A percentile compares a stretch with the other conserved stretches of the same genome.
Evolutionary conservation across 768 basidiomycete genomes (phyloP).

Genomic region (Leccinellum rugosiceps): DNA sequence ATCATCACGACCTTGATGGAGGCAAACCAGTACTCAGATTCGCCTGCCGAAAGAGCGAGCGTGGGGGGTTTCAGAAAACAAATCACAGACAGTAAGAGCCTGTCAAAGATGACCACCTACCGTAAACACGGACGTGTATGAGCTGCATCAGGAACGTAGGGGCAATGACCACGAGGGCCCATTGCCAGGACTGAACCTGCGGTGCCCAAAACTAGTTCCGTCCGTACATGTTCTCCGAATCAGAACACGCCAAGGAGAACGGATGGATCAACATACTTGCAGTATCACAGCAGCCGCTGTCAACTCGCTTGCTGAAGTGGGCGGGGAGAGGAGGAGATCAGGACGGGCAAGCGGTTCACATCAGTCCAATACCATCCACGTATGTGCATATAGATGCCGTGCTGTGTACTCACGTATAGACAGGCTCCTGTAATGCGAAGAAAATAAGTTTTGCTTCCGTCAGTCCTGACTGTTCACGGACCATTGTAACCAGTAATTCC

Average conservation of each 20-base stretch:
- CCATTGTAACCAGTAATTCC: slow-evolving; percentile 59
- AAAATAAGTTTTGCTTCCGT: background rate
- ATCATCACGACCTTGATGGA: slow-evolving; percentile 63
- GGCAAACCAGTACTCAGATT: slow-evolving; percentile 63
- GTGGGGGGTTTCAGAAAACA: background rate
- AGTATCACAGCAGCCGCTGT: slow-evolving; percentile 55
- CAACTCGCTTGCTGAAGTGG: slow-evolving; percentile 48
- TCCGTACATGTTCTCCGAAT: background rate
- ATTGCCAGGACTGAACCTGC: slow-evolving; percentile 48
- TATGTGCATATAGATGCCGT: background rate
- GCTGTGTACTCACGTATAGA: slow-evolving; percentile 35
- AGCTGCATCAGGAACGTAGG: slow-evolving; percentile 52
- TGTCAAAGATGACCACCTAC: slow-evolving; percentile 23
- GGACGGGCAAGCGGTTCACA: background rate
- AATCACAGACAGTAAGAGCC: background rate
- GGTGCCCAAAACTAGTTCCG: slow-evolving; percentile 42
- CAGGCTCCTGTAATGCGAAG: slow-evolving; percentile 32
- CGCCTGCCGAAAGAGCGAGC: slow-evolving; percentile 35
- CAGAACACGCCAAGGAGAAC: background rate
- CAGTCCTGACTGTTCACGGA: slow-evolving; percentile 13
- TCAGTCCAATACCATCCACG: background rate
- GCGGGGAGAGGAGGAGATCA: background rate
- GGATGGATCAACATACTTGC: slow-evolving; percentile 30
- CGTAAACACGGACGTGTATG: slow-evolving; percentile 56
- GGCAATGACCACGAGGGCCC: slow-evolving; percentile 53